Base-by-base conservation (phyloP, 2,329 filamentous ascomycete genomes). In the Hypoxylon sp. region DNA sequence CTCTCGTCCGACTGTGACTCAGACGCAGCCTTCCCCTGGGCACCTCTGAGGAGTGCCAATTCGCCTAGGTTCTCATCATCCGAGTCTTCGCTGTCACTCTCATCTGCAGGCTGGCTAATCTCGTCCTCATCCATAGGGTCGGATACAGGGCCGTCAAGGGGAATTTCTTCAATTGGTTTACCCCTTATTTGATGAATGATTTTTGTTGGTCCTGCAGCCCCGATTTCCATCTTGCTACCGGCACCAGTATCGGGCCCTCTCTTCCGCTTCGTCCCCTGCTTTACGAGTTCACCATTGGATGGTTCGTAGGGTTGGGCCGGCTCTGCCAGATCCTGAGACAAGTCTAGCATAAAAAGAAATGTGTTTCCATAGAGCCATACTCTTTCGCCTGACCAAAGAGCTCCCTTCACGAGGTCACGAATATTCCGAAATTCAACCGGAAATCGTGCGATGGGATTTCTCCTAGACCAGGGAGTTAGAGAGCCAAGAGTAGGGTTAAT, bases 311-410 rank as follows among this genome's bases (percentile, higher is more conserved):
- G 70, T 39, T 76, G 74, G n/a, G 77, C 76, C 26, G 74, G 76
- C 9, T 80, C 77, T 0, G 81, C 78, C 53, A 96, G 86, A 78
- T 97, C 91, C 74, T 87, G 87, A 19, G 88, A 87, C 31, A 97
- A 83, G 78, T 98, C 94, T 67, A 99, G 88, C 94, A 98, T 98
- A 82, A 93, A 94, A 24, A 99, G 80, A 86, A 94, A 98, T 0
- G 88, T 90, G 44, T 89, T 88, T 5, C 95, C 94, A 76, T 97
- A 98, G 19, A 98, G 82, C 94, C 95, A 98, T 6, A 95, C 81
- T 13, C 95, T 88, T 29, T 84, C 83, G 0, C 91, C 84, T 76
- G 97, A 92, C 94, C 95, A 98, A 42, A 97, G 80, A 26, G 90
- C 90, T 3, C 94, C 94, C 83, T 95, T 95, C 59, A 92, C 92